Percentiles rank a stretch among this genome's conserved stretches.
These are phyloP conservation scores for Aureobasidium subglaciale DNA, from an alignment of 2,329 filamentous ascomycete genomes.

Conservation along the genomic window DNA sequence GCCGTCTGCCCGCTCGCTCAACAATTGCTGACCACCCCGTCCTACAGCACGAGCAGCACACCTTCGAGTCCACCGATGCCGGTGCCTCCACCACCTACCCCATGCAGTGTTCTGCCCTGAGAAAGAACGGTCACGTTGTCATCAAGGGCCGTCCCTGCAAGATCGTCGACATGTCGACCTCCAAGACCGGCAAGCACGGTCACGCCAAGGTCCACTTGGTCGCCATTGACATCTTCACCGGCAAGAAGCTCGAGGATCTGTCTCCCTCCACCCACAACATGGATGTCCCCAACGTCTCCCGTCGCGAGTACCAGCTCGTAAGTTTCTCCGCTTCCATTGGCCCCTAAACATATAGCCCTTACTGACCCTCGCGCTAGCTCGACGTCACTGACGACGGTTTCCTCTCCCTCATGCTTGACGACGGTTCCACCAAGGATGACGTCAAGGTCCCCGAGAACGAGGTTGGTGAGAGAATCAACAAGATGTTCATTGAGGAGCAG, in stretches of 20 bases:
- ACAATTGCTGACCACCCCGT: constrained; percentile 3
- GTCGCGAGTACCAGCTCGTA: constrained; percentile 90
- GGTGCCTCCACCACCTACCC: constrained; percentile 91
- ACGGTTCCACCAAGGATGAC: constrained; percentile 86
- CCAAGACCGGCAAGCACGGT: constrained; percentile 99
- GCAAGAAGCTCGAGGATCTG: constrained; percentile 99
- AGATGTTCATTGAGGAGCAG: constrained; percentile 72
- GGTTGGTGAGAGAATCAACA: constrained; percentile 75
- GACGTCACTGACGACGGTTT: constrained; percentile 90
- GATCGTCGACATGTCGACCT: constrained; percentile 99
- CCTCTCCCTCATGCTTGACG: constrained; percentile 86
- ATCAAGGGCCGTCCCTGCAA: constrained; percentile 99
- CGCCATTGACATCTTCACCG: constrained; percentile 97
- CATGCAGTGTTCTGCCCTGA: constrained; percentile 99
- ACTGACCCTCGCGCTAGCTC: constrained; percentile 50
- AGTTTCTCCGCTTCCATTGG: constrained; percentile 37
- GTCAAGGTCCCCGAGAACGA: constrained; percentile 89
- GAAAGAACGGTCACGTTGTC: constrained; percentile 98
- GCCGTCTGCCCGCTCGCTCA: neutral
- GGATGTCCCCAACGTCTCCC: constrained; percentile 91
- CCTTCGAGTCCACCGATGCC: constrained; percentile 91
- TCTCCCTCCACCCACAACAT: constrained; percentile 96
- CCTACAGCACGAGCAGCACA: constrained; percentile 48
- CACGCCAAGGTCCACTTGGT: constrained; percentile 99
- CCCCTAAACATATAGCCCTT: neutral